Conservation (phyloP, 257 asterid genomes). For the Cinchona pubescens region DNA sequence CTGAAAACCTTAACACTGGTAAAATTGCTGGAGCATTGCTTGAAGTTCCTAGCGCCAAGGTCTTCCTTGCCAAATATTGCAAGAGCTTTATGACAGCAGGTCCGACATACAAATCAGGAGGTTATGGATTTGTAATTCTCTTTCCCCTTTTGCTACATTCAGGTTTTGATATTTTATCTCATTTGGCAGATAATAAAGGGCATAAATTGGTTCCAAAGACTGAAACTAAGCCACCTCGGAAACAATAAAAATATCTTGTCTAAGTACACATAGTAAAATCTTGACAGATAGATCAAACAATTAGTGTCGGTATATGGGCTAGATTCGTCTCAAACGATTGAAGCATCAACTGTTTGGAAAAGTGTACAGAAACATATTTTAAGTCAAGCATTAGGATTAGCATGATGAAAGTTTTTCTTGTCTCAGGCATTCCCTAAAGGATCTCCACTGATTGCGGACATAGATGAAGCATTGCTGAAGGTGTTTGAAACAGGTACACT, state of each 20-base stretch:
- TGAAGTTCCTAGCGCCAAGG: conserved; percentile 37
- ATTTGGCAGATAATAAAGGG: not conserved
- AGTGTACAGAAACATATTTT: no score
- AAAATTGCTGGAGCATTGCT: conserved; percentile 36
- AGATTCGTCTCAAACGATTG: no score
- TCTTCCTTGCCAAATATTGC: conserved; percentile 38
- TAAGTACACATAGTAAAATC: no score
- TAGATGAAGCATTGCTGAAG: conserved; percentile 31
- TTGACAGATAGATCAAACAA: no score
- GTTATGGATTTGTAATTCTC: conserved; percentile 39
- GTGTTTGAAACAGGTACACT: conserved; percentile 30
- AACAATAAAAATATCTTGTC: no score
- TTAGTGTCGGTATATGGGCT: no score
- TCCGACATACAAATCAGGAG: conserved; percentile 40
- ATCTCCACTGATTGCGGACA: conserved; percentile 32
- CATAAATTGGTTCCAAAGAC: not conserved
- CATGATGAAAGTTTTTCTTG: not conserved
- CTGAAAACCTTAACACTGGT: conserved; percentile 26
- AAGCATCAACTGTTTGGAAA: no score
- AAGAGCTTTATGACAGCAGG: conserved; percentile 36
- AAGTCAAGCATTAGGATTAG: no score
- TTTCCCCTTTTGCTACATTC: not conserved
- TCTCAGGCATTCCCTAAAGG: conserved; percentile 43
- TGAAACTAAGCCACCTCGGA: no score
- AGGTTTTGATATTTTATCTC: no score